Evolutionary conservation across 2,329 filamentous ascomycete genomes (phyloP), one percentile per base, ranked within the genome.

Genomic region (Ceratocystiopsis minuta): DNA sequence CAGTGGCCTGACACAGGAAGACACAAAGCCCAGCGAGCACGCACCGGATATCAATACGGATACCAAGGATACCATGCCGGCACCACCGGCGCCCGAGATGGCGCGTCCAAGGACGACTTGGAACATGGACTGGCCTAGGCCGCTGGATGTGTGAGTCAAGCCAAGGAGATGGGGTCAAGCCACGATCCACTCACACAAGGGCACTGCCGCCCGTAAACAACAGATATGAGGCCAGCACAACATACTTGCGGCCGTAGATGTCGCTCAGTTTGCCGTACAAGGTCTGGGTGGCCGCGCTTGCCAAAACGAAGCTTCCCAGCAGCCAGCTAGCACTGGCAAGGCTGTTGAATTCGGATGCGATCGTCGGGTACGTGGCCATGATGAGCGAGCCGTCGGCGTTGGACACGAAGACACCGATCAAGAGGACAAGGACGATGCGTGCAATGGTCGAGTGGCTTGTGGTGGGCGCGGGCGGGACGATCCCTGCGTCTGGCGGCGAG

Each of bases 301-400:
- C 67, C 14, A 75, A 52, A 2, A 62, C 57, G 47, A 71, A 72
- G 35, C 60, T 62, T 4, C 67, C 70, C 14, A 70, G 65, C 12
- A 75, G 52, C 70, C 73, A 75, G 45, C 65, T 72, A 4, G 72
- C 74, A 40, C 70, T 65, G 15, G 63, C 64, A 5, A 78, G 52
- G 32, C 64, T 62, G 41, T 67, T 60, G 49, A 78, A 78, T 42
- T 77, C 68, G 11, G 73, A 78, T 0, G 72, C 68, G 41, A 78
- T 75, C 3, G 61, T 62, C 1, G 70, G 68, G 44, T 79, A 72
- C 0, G 78, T 80, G 0, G 80, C 78, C 31, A 84, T 59, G 0
- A 84, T 66, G 0, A 84, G 59, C 1, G 74, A 77, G 0, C 61
- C 58, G 51, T 85, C 80, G n/a, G 71, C 68, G 43, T 77, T 75